Evolutionary conservation across 2,329 filamentous ascomycete genomes (phyloP), one percentile per base, ranked within the genome.

Genomic region (Fragosphaeria purpurea): DNA sequence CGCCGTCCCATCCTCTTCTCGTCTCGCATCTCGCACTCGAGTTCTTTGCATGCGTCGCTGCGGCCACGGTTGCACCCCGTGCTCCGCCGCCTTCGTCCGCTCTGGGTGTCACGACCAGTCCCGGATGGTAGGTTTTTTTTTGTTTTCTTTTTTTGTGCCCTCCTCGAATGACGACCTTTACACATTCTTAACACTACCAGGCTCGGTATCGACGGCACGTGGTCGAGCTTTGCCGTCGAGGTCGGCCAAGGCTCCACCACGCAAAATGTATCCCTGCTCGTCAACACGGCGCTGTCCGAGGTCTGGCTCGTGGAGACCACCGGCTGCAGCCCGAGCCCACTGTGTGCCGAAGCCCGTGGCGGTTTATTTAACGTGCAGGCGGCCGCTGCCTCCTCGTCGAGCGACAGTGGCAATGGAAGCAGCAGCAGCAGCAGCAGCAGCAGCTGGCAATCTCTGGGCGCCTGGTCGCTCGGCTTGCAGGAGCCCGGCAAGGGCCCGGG

Each of bases 211-310:
- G 83, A 87, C 61, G 84, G 84, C 8, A 74, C 74, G 55, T 90
- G 86, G 86, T 88, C 84, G 12, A 79, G 83, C 6, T 79, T 87
- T 56, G 72, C 70, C 10, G 70, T 89, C 53, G 76, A 69, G 58
- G 71, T 76, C 22, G 81, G 80, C 7, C 46, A 54, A 47, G 35
- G 8, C n/a, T 69, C 66, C 7, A 59, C 61, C 11, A 50, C 56
- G 2, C 61, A 63, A 52, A 65, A 68, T 50, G 68, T 80, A 37
- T 74, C 77, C 56, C 72, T 82, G 47, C 68, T 78, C 10, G 72
- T 83, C 47, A 87, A 82, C 59, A 88, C 84, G 6, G 74, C 77
- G 10, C 72, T 82, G 41, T 86, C 85, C 38, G 83, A 88, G 63
- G 80, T 83, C 42, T 88, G 84, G 83, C 75, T 80, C 4, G 69